Percentiles rank a stretch among this genome's conserved stretches.
Evolutionary conservation across 257 asterid species (phyloP).

Genomic region (Solanum bulbocastanum): DNA sequence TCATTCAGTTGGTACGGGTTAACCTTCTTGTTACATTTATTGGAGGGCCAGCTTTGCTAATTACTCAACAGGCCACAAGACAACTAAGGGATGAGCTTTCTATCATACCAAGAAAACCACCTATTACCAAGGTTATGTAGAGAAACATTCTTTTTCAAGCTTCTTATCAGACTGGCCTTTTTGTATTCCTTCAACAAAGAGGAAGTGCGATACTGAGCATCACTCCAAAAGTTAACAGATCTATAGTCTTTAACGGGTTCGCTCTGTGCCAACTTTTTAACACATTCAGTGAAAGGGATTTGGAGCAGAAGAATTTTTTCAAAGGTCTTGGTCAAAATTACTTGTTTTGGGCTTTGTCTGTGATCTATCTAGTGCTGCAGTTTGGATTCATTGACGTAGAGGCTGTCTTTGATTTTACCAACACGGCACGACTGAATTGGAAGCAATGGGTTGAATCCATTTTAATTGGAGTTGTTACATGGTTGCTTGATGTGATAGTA

Average conservation of each 20-base stretch:
- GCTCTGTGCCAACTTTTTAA: neutral
- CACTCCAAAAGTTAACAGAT: neutral
- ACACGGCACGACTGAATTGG: neutral
- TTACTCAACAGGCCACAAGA: neutral
- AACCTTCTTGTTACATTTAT: conserved; percentile 11
- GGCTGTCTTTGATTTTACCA: neutral
- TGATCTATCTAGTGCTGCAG: neutral
- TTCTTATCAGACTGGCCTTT: conserved; percentile 14
- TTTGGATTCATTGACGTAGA: neutral
- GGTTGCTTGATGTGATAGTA: neutral
- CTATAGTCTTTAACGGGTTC: conserved; percentile 8
- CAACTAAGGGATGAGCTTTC: neutral
- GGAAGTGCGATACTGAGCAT: conserved; percentile 12
- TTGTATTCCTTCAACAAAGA: conserved; percentile 8
- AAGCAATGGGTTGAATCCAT: neutral
- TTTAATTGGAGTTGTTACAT: neutral
- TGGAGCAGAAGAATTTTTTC: neutral
- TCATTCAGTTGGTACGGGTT: conserved; percentile 19
- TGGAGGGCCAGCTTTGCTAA: conserved; percentile 22
- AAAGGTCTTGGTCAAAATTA: neutral
- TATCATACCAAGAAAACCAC: neutral
- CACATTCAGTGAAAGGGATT: neutral
- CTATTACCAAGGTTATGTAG: conserved; percentile 18
- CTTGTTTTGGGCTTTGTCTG: neutral
- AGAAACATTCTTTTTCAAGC: conserved; percentile 20